A percentile compares a stretch with the other conserved stretches of the same genome.
Conservation (phyloP, 2,329 filamentous ascomycete species). For the Tolypocladium nubicola region DNA sequence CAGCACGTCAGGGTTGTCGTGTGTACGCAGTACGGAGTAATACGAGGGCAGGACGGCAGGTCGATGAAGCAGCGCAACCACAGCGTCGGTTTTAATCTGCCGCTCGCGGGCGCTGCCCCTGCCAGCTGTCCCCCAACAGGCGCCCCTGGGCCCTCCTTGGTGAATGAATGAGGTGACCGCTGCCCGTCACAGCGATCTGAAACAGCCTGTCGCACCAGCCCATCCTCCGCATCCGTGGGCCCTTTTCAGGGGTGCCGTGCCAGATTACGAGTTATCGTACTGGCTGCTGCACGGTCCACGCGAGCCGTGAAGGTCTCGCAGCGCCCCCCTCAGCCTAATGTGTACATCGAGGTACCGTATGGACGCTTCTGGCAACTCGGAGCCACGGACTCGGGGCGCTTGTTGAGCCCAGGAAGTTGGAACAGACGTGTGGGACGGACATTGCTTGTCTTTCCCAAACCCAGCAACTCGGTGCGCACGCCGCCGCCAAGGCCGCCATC, state of each 20-base stretch:
- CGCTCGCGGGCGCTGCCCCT: background rate
- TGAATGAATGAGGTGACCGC: background rate
- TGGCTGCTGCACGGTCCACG: background rate
- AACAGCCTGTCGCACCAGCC: constrained; percentile 8
- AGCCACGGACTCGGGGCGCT: background rate
- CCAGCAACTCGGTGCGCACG: background rate
- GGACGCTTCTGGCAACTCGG: background rate
- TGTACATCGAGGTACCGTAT: background rate
- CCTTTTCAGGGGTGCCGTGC: constrained; percentile 4
- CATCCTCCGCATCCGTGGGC: background rate
- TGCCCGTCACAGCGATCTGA: constrained; percentile 8
- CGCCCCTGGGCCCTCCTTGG: background rate
- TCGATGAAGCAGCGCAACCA: background rate
- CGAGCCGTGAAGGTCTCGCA: background rate
- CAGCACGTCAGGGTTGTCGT: background rate
- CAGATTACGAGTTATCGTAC: background rate
- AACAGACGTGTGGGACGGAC: background rate
- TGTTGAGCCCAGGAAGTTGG: background rate
- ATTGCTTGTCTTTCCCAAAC: background rate
- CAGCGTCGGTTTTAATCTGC: background rate
- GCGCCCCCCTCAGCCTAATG: background rate
- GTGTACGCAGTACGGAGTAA: background rate
- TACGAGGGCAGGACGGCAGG: background rate
- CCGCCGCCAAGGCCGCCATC: background rate
- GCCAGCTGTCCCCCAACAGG: background rate